Percentiles rank a stretch among this genome's conserved stretches.
Evolutionary conservation across 2,329 filamentous ascomycete species (phyloP).

Genomic region (Sporothrix inflata): DNA sequence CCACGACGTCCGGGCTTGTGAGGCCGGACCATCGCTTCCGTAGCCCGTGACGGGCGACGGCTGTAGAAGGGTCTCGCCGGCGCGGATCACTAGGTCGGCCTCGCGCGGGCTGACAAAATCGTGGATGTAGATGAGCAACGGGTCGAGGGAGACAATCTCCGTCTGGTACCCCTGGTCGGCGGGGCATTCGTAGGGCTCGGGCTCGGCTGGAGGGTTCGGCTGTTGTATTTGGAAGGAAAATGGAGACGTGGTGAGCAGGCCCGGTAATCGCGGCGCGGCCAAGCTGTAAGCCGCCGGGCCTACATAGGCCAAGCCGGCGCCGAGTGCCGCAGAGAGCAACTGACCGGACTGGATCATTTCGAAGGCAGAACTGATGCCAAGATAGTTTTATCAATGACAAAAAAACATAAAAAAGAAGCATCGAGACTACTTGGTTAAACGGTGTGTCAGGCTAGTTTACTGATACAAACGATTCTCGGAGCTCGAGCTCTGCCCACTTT

Average conservation of each 20-base stretch:
- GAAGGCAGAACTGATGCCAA: not conserved
- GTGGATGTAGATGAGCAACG: constrained; percentile 46
- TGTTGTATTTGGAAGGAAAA: not conserved
- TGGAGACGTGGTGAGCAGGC: not conserved
- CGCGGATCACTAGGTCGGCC: constrained; percentile 39
- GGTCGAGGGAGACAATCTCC: constrained; percentile 45
- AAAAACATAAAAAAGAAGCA: not conserved
- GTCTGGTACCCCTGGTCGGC: constrained; percentile 41
- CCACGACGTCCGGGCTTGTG: constrained; percentile 43
- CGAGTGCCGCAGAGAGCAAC: constrained; percentile 1
- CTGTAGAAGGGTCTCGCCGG: constrained; percentile 40
- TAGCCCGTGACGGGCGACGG: constrained; percentile 43
- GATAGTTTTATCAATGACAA: not conserved
- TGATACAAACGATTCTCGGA: not conserved
- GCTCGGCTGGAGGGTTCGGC: constrained; percentile 3
- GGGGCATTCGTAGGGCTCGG: constrained; percentile 12
- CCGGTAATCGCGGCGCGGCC: not conserved
- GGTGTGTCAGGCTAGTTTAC: not conserved
- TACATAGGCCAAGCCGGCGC: constrained; percentile 19
- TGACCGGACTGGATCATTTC: constrained; percentile 18
- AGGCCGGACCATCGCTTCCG: constrained; percentile 36
- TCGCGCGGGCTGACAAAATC: constrained; percentile 43
- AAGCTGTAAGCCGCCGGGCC: not conserved
- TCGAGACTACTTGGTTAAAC: not conserved
- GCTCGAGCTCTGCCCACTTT: not conserved